Conservation (phyloP, 805 yeast genomes). For the Brettanomyces custersianus region DNA sequence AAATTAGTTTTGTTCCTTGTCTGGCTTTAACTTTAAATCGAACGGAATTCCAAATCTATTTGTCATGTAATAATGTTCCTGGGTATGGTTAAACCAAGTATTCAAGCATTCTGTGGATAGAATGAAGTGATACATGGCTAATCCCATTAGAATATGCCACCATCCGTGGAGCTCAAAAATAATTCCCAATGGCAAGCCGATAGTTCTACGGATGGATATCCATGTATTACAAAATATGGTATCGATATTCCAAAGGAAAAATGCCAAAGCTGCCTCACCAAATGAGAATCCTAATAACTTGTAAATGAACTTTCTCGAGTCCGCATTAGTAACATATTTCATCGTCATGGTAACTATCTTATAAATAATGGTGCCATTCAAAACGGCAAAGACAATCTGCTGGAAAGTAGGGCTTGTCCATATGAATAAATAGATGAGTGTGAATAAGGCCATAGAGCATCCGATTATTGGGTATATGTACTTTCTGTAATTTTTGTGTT, state of each 20-base stretch:
- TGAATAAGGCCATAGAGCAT: constrained; percentile 10
- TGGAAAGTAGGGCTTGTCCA: constrained; percentile 74
- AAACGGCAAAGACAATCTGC: constrained; percentile 69
- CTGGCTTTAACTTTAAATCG: constrained; percentile 30
- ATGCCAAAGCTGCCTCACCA: constrained; percentile 57
- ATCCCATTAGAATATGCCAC: constrained; percentile 85
- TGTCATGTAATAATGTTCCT: constrained; percentile 42
- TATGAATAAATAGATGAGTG: constrained; percentile 41
- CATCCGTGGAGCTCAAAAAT: constrained; percentile 81
- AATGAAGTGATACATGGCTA: constrained; percentile 76
- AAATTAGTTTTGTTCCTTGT: too few species aligned
- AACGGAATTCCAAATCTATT: constrained; percentile 53
- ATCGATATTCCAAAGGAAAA: constrained; percentile 78
- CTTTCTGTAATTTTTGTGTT: constrained; percentile 6
- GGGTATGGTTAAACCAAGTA: constrained; percentile 45
- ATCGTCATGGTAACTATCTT: constrained; percentile 45
- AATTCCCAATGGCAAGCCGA: constrained; percentile 78
- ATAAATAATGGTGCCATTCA: constrained; percentile 58
- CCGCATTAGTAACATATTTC: constrained; percentile 40
- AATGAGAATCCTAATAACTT: constrained; percentile 53
- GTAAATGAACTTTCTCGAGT: constrained; percentile 40
- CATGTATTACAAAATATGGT: constrained; percentile 64
- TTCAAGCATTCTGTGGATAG: constrained; percentile 69
- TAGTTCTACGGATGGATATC: constrained; percentile 44
- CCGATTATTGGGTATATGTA: constrained; percentile 12